Evolutionary conservation across 2,329 filamentous ascomycete genomes (phyloP).

Genomic region (Scorias spongiosa): DNA sequence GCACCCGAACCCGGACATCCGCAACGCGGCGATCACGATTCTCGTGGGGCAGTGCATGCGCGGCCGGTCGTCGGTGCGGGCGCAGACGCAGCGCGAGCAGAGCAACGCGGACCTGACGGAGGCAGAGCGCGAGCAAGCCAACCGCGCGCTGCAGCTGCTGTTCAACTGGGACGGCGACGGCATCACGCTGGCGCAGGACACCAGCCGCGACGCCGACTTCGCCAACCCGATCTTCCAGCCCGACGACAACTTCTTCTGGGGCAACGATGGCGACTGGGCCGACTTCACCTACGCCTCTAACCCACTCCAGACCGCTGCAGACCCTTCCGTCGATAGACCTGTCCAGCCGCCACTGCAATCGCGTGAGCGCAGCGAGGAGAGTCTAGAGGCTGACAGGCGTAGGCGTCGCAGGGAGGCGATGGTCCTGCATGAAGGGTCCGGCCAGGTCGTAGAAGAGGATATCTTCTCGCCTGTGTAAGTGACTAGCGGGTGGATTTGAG

Average conservation of each 20-base stretch:
- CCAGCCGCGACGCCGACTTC: neutral
- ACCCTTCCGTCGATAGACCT: neutral
- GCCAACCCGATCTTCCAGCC: neutral
- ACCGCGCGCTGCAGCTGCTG: slow-evolving; percentile 9
- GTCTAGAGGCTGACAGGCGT: slow-evolving; percentile 55
- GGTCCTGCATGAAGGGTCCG: slow-evolving; percentile 75
- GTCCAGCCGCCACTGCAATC: slow-evolving; percentile 3
- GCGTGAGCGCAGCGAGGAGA: slow-evolving; percentile 26
- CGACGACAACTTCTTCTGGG: slow-evolving; percentile 1
- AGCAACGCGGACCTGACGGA: slow-evolving; percentile 7
- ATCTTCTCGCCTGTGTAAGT: slow-evolving; percentile 29
- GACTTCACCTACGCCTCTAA: neutral
- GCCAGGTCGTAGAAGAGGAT: slow-evolving; percentile 56
- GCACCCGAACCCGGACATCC: slow-evolving; percentile 29
- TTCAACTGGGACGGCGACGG: slow-evolving; percentile 13
- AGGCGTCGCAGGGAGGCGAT: slow-evolving; percentile 71
- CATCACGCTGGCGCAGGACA: neutral
- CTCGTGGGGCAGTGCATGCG: slow-evolving; percentile 12
- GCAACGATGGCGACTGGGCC: slow-evolving; percentile 1
- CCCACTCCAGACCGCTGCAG: neutral
- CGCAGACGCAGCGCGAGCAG: slow-evolving; percentile 9
- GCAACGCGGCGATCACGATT: slow-evolving; percentile 19
- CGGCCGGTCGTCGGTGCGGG: slow-evolving; percentile 7
- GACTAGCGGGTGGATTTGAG: too few species aligned
- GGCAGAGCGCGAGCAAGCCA: slow-evolving; percentile 5